These are phyloP conservation scores for Pisolithus tinctorius DNA, from an alignment of 768 basidiomycete species.

Conservation along the genomic window DNA sequence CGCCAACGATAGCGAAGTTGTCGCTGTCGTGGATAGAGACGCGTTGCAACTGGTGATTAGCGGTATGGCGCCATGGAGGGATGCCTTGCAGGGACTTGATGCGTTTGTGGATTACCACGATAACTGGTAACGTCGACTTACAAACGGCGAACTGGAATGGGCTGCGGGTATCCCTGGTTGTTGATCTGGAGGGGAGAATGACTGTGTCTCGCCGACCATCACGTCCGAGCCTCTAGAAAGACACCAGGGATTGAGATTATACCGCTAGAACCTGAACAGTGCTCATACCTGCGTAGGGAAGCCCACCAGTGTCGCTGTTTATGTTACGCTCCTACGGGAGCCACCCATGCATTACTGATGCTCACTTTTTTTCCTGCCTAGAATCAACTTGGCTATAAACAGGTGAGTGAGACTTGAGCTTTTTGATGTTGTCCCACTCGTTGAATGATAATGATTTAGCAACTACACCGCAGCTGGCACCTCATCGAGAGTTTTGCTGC, in stretches of 20 bases:
- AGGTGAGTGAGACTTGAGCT: conserved; percentile 34
- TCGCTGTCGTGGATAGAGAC: conserved; percentile 35
- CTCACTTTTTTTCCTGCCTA: conserved; percentile 28
- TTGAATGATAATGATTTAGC: conserved; percentile 34
- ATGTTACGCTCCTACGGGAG: conserved; percentile 35
- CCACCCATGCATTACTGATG: conserved; percentile 44
- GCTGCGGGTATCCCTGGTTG: conserved; percentile 85
- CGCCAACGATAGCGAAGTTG: conserved; percentile 20
- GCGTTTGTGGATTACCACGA: conserved; percentile 24
- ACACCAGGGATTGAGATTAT: conserved; percentile 83
- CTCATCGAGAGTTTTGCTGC: conserved; percentile 81
- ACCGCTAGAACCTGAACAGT: conserved; percentile 98
- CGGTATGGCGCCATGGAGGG: conserved; percentile 19
- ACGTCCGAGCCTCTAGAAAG: conserved; percentile 13
- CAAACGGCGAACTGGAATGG: conserved; percentile 61
- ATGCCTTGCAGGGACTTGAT: conserved; percentile 24
- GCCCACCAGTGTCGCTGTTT: conserved; percentile 63
- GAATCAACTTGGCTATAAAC: conserved; percentile 76
- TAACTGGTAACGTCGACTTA: conserved; percentile 68
- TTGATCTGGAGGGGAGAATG: conserved; percentile 18
- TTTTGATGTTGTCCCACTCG: not conserved
- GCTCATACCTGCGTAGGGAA: conserved; percentile 99
- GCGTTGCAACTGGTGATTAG: conserved; percentile 53
- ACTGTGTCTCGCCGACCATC: conserved; percentile 14
- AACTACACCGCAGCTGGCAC: conserved; percentile 83